phyloP scores from a whole-genome alignment of 2,329 filamentous ascomycete genomes.

The Botrytis byssoidea region DNA sequence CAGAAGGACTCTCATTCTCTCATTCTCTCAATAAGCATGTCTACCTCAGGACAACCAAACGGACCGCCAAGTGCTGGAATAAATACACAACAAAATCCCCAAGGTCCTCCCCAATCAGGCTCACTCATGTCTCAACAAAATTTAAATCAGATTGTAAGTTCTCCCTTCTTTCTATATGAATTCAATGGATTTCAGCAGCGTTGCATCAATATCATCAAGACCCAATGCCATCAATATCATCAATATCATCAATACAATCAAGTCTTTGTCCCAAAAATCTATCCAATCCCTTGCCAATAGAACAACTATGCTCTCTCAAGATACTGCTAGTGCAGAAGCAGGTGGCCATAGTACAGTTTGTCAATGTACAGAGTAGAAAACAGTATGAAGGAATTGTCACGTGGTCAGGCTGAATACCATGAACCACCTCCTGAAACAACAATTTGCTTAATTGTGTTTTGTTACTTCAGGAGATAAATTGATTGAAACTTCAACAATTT shows the following conservation, averaged over 20 bases:
- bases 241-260: neutral
- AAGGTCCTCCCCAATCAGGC: slow-evolving; percentile 47
- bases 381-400: neutral
- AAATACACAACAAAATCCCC: slow-evolving; percentile 47
- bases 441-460: neutral
- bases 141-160: slow-evolving; percentile 90
- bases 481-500: neutral
- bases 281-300: neutral
- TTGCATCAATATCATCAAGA: neutral
- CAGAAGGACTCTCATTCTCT: neutral
- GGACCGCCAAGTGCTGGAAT: slow-evolving; percentile 45
- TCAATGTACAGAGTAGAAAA: neutral
- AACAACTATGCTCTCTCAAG: neutral
- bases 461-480: neutral
- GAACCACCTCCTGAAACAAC: neutral
- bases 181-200: neutral
- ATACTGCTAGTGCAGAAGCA: neutral
- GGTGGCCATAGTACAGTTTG: neutral
- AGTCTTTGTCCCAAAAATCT: neutral
- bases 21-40: slow-evolving; percentile 30
- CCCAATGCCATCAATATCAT: neutral
- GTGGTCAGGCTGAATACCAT: neutral
- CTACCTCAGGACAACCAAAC: slow-evolving; percentile 46
- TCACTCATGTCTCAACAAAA: slow-evolving; percentile 77
- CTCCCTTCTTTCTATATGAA: neutral